Percentiles rank a stretch among this genome's conserved stretches.
phyloP scores from a whole-genome alignment of 805 yeast genomes.

The Monosporozyma unispora region DNA sequence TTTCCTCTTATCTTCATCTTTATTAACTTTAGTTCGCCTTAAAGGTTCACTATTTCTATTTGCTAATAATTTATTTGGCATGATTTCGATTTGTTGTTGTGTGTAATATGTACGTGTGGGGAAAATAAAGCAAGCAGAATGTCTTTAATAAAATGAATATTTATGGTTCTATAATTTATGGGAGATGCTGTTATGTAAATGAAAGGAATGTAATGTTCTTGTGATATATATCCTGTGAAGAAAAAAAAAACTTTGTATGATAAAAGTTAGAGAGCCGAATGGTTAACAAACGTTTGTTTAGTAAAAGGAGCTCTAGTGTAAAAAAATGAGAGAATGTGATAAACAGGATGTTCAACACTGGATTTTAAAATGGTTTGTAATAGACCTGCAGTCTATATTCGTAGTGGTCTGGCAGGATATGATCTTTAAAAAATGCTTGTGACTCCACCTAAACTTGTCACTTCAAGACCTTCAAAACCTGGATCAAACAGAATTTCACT shows the following conservation, averaged over 20 bases:
- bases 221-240: neutral
- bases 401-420: neutral
- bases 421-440: neutral
- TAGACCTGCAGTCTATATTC: neutral
- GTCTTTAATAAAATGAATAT: neutral
- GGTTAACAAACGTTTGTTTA: neutral
- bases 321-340: neutral
- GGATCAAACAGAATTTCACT: neutral
- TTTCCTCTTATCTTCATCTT: constrained; percentile 28
- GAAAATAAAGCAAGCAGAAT: neutral
- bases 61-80: neutral
- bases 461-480: neutral
- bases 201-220: too few species aligned
- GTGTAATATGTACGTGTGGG: too few species aligned
- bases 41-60: constrained; percentile 3
- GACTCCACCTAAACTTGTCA: too few species aligned
- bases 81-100: too few species aligned
- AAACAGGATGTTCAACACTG: neutral
- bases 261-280: neutral
- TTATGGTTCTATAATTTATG: neutral
- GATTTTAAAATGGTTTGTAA: neutral
- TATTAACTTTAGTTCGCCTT: neutral
- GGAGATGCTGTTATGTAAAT: too few species aligned
- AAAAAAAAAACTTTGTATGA: too few species aligned
- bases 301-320: neutral